Base-by-base conservation (phyloP, 441 rosid genomes). In the Cnidoscolus chayamansa region DNA sequence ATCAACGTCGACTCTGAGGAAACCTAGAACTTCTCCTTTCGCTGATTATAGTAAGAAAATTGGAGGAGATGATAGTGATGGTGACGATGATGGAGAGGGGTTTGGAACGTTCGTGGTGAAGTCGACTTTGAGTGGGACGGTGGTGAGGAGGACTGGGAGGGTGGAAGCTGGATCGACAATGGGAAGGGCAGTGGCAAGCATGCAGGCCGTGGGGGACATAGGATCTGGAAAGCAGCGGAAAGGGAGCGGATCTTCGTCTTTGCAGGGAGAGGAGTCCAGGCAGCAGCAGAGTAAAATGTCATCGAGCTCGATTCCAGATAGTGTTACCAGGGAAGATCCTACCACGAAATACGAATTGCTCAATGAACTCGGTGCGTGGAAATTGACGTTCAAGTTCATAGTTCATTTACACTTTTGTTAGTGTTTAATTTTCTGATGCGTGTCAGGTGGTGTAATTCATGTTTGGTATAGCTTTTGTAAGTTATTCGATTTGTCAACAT, bases 161-260 rank as follows among this genome's bases (percentile, higher is more conserved):
- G 81, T 67, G 9, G 74, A 76, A 2, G 65, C 77, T 58, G 82
- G 84, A 76, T 81, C 93, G n/a, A 82, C 92, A 50, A 88, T 93
- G 94, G 91, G 88, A 80, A 88, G 86, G 75, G 99, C 94, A 3
- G 96, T 90, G 75, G 98, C 95, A 55, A 92, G 99, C 74, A 92
- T 91, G 86, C 83, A 85, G 77, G 88, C 85, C 32, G 72, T 67
- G 13, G 88, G 82, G 70, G 90, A 88, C 47, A 43, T 77, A 48
- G 91, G 84, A 64, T 85, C 86, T 49, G 94, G 90, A 71, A 84
- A 86, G 81, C 86, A 77, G 78, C 81, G 82, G 79, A 83, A 73
- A 68, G 78, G 78, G 35, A 74, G 80, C 48, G 87, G 83, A 20
- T 72, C 87, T 72, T 70, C 82, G 35, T 79, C 89, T 59, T 76